Conservation (phyloP, 352 stramenopile genomes). For the Phytophthora meadii region DNA sequence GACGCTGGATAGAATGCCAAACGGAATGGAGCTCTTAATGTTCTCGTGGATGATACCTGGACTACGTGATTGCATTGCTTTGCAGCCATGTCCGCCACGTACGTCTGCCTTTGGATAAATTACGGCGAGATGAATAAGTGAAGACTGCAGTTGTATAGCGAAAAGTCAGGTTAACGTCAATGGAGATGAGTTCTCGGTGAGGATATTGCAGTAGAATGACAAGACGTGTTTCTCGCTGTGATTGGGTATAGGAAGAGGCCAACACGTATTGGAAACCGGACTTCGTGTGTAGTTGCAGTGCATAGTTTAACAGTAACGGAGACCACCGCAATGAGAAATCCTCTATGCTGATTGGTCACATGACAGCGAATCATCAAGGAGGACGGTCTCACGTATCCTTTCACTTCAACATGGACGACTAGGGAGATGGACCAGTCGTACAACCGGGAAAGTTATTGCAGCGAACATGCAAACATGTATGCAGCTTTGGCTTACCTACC, state of each 20-base stretch:
- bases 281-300: neutral
- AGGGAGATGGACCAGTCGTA: neutral
- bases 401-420: constrained; percentile 24
- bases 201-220: neutral
- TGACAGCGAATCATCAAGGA: constrained; percentile 18
- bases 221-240: neutral
- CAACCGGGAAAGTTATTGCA: neutral
- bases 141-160: too few relatives aligned
- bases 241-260: neutral
- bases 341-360: constrained; percentile 11
- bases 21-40: too few relatives aligned
- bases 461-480: constrained; percentile 5
- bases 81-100: constrained; percentile 3
- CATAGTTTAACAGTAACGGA: neutral
- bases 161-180: neutral
- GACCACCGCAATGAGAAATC: constrained; percentile 3
- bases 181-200: neutral
- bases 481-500: constrained; percentile 1
- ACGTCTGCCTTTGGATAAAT: neutral
- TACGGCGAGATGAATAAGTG: neutral
- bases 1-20: neutral
- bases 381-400: constrained; percentile 10
- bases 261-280: neutral
- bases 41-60: too few relatives aligned
- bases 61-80: constrained; percentile 8